Evolutionary conservation across 495 filamentous ascomycete genomes (phyloP).

Genomic region (Eremomyces bilateralis): DNA sequence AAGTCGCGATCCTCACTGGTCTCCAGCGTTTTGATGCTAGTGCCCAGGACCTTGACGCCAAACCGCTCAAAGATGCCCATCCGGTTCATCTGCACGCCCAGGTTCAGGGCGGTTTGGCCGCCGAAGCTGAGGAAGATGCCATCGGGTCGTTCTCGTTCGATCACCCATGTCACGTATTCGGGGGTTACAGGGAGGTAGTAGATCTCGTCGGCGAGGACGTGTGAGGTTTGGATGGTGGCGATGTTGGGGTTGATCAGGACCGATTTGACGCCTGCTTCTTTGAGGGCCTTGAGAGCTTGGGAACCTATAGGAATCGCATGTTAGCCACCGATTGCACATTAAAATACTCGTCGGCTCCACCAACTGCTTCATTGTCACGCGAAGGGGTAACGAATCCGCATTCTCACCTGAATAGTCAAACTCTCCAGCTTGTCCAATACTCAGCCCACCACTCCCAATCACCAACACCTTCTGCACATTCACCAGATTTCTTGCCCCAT

Average conservation of each 20-base stretch:
- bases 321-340: neutral
- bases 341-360: neutral
- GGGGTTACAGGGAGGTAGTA: slow-evolving; percentile 96
- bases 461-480: slow-evolving; percentile 98
- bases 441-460: slow-evolving; percentile 84
- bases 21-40: slow-evolving; percentile 81
- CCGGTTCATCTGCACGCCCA: slow-evolving; percentile 92
- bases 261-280: slow-evolving; percentile 85
- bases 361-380: neutral
- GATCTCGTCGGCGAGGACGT: slow-evolving; percentile 91
- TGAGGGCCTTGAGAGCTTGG: slow-evolving; percentile 59
- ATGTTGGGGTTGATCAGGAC: slow-evolving; percentile 98
- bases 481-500: slow-evolving; percentile 45
- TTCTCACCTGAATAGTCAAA: slow-evolving; percentile 88
- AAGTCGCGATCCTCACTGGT: slow-evolving; percentile 90
- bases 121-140: slow-evolving; percentile 94
- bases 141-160: slow-evolving; percentile 76
- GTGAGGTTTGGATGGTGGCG: slow-evolving; percentile 93
- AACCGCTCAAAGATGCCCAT: slow-evolving; percentile 91
- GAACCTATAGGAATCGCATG: slow-evolving; percentile 34
- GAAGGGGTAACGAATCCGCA: neutral
- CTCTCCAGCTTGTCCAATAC: slow-evolving; percentile 95
- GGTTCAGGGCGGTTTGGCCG: slow-evolving; percentile 88
- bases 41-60: slow-evolving; percentile 84
- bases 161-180: slow-evolving; percentile 94